Evolutionary conservation across 371 early-diverging fungal species (phyloP).

Genomic region (Lichtheimia hyalospora): DNA sequence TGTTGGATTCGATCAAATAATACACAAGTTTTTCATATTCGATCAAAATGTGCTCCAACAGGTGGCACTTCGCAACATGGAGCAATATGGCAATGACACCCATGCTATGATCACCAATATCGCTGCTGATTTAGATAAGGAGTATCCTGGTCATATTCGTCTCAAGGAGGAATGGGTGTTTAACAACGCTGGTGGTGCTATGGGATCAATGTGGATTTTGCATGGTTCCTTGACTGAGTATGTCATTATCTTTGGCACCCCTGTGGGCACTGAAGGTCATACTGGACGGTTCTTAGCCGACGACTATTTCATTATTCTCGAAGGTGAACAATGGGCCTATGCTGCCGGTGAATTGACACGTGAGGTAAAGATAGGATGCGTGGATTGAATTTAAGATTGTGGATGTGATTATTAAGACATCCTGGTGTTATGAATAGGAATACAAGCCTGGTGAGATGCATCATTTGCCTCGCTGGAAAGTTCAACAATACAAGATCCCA

Average conservation of each 20-base stretch:
- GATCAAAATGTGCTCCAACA: conserved; percentile 40
- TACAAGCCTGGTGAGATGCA: conserved; percentile 54
- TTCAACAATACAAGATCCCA: conserved; percentile 55
- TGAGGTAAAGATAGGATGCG: conserved; percentile 16
- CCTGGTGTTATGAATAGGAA: conserved; percentile 16
- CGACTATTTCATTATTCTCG: conserved; percentile 57
- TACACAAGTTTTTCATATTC: conserved; percentile 42
- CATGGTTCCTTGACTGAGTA: conserved; percentile 56
- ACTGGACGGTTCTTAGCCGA: conserved; percentile 51
- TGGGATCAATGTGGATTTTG: conserved; percentile 57
- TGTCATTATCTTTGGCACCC: conserved; percentile 56
- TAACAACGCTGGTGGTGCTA: conserved; percentile 59
- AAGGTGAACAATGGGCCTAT: conserved; percentile 59
- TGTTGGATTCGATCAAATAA: conserved; percentile 40
- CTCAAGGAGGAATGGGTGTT: conserved; percentile 54
- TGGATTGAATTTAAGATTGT: no score
- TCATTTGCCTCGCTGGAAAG: conserved; percentile 41
- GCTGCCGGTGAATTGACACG: conserved; percentile 39
- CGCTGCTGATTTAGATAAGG: conserved; percentile 36
- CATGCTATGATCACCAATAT: conserved; percentile 30
- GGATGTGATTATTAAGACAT: no score
- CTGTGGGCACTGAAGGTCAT: conserved; percentile 58
- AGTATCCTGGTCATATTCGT: conserved; percentile 45
- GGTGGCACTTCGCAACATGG: conserved; percentile 46
- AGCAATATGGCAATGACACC: conserved; percentile 32